These are phyloP conservation scores for Fusarium sacchari DNA, from an alignment of 2,329 filamentous ascomycete species.

Conservation along the genomic window DNA sequence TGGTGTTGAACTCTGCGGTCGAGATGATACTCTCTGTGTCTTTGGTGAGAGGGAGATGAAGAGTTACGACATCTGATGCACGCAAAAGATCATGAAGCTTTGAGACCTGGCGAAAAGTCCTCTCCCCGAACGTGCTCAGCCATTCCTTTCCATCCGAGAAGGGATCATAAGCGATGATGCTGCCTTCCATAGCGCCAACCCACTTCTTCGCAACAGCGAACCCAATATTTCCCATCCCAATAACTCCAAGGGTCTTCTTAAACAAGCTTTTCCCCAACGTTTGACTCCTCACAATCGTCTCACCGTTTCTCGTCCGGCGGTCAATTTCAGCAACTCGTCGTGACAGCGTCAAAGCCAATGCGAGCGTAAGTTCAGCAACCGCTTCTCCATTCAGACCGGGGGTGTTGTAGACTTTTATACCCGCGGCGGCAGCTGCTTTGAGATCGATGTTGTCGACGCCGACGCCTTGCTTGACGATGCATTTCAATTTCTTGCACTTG, in stretches of 20 bases:
- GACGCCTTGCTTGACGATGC: neutral
- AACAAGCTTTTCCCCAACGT: neutral
- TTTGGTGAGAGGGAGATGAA: neutral
- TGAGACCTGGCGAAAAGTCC: neutral
- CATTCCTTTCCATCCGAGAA: neutral
- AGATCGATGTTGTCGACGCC: neutral
- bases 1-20: accelerated
- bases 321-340: neutral
- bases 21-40: neutral
- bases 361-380: neutral
- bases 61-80: neutral
- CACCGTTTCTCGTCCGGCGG: neutral
- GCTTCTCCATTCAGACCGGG: neutral
- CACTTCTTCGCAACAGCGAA: neutral
- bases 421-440: neutral
- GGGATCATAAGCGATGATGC: neutral
- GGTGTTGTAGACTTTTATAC: neutral
- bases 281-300: neutral
- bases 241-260: neutral
- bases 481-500: neutral
- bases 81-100: neutral
- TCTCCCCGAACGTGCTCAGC: neutral
- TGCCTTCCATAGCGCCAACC: neutral
- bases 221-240: neutral
- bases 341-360: neutral